phyloP scores from a whole-genome alignment of 345 rosid genomes.

The Hibiscus mutabilis region DNA sequence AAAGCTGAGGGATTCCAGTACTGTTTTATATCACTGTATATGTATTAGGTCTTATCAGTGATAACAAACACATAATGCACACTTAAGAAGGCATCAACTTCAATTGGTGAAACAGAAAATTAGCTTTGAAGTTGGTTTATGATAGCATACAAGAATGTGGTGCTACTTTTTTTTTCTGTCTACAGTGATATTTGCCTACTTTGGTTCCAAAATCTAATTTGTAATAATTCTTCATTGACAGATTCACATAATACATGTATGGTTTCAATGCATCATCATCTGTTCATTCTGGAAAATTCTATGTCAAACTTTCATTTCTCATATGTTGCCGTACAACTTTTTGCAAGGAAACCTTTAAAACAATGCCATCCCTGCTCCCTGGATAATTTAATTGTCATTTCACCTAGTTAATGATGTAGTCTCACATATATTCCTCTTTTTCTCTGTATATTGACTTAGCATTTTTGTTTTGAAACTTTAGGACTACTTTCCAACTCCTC shows the following conservation, averaged over 20 bases:
- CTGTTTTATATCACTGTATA: neutral
- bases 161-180: neutral
- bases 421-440: neutral
- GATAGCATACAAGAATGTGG: neutral
- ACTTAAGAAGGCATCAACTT: neutral
- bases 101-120: neutral
- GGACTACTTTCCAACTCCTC: neutral
- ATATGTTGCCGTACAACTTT: neutral
- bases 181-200: neutral
- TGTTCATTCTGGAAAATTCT: neutral
- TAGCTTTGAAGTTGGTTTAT: neutral
- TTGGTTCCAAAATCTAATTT: neutral
- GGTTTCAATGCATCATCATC: neutral
- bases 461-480: slow-evolving; percentile 1
- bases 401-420: neutral
- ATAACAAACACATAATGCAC: neutral
- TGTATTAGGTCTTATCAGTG: neutral
- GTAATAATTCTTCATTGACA: neutral
- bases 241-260: neutral
- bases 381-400: neutral
- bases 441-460: neutral
- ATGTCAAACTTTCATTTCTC: neutral
- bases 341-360: neutral
- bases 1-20: neutral
- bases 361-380: neutral